Percentiles rank a stretch among this genome's conserved stretches.
Evolutionary conservation across 192 early-diverging fungal species (phyloP).

Genomic region (Rhizophagus prolifer): DNA sequence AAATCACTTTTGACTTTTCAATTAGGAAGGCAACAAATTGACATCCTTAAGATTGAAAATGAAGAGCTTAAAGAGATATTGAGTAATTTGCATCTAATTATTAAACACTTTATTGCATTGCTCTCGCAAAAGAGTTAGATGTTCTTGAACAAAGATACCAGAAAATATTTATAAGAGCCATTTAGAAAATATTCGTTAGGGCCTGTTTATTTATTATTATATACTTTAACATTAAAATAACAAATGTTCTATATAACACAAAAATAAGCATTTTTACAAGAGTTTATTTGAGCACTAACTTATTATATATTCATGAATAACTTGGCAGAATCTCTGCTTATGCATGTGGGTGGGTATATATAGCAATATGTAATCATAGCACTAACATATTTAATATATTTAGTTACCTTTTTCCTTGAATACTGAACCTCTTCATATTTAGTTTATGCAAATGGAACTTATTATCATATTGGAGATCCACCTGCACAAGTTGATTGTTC

Average conservation of each 20-base stretch:
- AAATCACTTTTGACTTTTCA: conserved; percentile 95
- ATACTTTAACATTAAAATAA: neutral
- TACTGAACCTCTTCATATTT: too few relatives aligned
- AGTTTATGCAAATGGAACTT: conserved; percentile 81
- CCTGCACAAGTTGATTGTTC: conserved; percentile 40
- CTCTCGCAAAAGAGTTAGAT: conserved; percentile 89
- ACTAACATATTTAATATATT: too few relatives aligned
- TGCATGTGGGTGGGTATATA: too few relatives aligned
- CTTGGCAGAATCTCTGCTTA: too few relatives aligned
- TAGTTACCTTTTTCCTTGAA: too few relatives aligned
- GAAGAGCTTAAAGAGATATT: conserved; percentile 87
- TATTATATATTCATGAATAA: too few relatives aligned
- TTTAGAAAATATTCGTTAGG: conserved; percentile 82
- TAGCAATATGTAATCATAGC: too few relatives aligned
- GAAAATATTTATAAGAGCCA: conserved; percentile 99
- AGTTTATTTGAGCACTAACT: too few relatives aligned
- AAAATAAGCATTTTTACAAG: too few relatives aligned
- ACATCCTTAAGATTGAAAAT: conserved; percentile 70
- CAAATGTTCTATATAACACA: neutral
- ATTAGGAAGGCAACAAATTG: conserved; percentile 85
- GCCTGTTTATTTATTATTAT: neutral
- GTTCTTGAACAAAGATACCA: conserved; percentile 92
- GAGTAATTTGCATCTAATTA: conserved; percentile 83
- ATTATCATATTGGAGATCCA: conserved; percentile 73
- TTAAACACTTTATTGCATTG: conserved; percentile 86